Conservation (phyloP, 192 early-diverging fungal genomes). For the Coemansia sp. region DNA sequence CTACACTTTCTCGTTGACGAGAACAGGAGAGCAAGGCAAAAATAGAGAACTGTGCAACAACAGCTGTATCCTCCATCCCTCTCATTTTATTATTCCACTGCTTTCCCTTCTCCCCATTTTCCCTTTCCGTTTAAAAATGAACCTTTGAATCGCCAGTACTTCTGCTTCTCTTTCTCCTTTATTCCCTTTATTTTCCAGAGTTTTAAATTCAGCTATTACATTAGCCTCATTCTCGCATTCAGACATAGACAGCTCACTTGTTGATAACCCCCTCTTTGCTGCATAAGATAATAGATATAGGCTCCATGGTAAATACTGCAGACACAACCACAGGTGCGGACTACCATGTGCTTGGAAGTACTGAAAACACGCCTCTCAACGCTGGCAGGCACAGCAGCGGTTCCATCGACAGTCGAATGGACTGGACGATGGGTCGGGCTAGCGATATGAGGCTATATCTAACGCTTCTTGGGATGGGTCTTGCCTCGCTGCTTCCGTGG, state of each 20-base stretch:
- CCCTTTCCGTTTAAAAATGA: too few species aligned
- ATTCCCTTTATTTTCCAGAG: too few species aligned
- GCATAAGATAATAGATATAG: neutral
- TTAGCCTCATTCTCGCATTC: neutral
- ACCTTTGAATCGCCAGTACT: too few species aligned
- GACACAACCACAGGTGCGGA: neutral
- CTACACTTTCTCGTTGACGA: too few species aligned
- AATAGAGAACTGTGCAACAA: too few species aligned
- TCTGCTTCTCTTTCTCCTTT: too few species aligned
- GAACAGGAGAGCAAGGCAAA: too few species aligned
- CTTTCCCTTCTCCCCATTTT: too few species aligned
- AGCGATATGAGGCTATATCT: conserved; percentile 41
- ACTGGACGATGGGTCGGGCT: neutral
- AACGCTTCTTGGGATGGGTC: conserved; percentile 73
- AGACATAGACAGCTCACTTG: neutral
- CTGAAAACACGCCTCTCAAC: neutral
- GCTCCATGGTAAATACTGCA: neutral
- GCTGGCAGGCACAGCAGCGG: neutral
- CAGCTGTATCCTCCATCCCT: too few species aligned
- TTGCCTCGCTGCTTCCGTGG: conserved; percentile 77
- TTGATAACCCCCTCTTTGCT: neutral
- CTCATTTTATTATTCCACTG: too few species aligned
- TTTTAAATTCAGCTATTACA: too few species aligned
- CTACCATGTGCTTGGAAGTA: neutral
- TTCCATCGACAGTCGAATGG: neutral